Base-by-base conservation (phyloP, 2,329 filamentous ascomycete species). In the Fusarium ramigenum region DNA sequence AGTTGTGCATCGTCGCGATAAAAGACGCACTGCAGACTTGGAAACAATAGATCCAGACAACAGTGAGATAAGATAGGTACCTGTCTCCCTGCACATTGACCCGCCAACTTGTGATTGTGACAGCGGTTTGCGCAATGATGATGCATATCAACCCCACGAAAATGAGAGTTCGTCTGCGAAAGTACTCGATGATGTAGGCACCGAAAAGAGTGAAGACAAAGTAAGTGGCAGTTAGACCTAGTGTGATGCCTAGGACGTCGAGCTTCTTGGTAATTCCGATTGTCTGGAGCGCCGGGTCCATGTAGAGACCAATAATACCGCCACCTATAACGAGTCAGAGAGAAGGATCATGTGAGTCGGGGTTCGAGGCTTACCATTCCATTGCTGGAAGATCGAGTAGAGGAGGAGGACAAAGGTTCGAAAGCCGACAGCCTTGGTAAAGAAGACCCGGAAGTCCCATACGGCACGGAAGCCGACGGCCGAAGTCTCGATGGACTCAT, bases 1-100 rank as follows among this genome's bases (percentile, higher is more conserved):
- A 15, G 30, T 76, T 76, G 34, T 77, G 75, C 74, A 76, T 76
- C 4, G 74, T 77, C 2, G 75, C 75, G n/a, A 77, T 76, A 21
- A 69, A 72, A 19, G 64, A 66, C n/a, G 75, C 74, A 30, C 75
- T 77, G 49, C 74, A 76, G 5, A 77, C 73, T 36, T 77, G 75
- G 42, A 73, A 77, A 32, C 59, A 63, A 28, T 72, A 77, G 8
- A 77, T 74, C 74, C 74, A 77, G 2, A 74, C 21, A 1, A 77
- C 72, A 9, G 72, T 77, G 7, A 77, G 61, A 4, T 66, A 63
- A 1, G 70, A 64, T 0, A 69, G 42, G 30, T 70, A 58, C 15
- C 44, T 21, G 37, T 59, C 54, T 12, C 66, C 16, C 32, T 73
- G 56, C 4, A 57, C 39, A 2, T 46, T 25, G 11, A 65, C 68